Base-by-base conservation (phyloP, 2,329 filamentous ascomycete species). In the Nannizziopsis barbatae region DNA sequence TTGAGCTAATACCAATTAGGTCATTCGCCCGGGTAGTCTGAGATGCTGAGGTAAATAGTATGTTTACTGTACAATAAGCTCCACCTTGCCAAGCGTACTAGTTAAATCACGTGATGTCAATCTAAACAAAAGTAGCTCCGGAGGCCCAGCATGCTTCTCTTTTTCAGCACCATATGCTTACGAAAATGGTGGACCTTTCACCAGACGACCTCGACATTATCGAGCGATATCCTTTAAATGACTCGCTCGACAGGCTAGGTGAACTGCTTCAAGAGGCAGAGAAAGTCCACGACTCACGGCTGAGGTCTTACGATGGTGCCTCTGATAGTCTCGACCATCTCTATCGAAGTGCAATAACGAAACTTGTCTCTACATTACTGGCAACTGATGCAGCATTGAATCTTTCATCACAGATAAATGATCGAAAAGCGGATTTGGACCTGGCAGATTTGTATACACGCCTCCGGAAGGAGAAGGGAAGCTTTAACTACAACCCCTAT, bases 401-500 rank as follows among this genome's bases (percentile, higher is more conserved):
- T 22, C 41, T 50, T 45, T 30, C 7, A 2, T 50, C 47, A 40
- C 18, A 38, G 14, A 45, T 32, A 17, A 32, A 12, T 17, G 17
- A 32, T 32, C 5, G 14, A 15, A n/a, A n/a, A n/a, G n/a, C n/a
- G n/a, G n/a, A n/a, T n/a, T n/a, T n/a, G n/a, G n/a, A n/a, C n/a
- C n/a, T n/a, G n/a, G 33, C 49, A 38, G 14, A 32, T 11, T 20
- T 49, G 14, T 45, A 38, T 33, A 17, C n/a, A 8, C 20, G 30
- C n/a, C 5, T 53, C 20, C 45, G 17, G 6, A 1, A 17, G 5
- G 47, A 42, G 6, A 11, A 44, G n/a, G n/a, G n/a, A n/a, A n/a
- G n/a, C 37, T 52, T 53, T 27, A 47, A 18, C 30, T 53, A 53
- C 40, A 35, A n/a, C 17, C n/a, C 43, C 33, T 53, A 50, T 31